These are phyloP conservation scores for Furcasterigmium furcatum DNA, from an alignment of 2,329 filamentous ascomycete genomes.

Conservation along the genomic window DNA sequence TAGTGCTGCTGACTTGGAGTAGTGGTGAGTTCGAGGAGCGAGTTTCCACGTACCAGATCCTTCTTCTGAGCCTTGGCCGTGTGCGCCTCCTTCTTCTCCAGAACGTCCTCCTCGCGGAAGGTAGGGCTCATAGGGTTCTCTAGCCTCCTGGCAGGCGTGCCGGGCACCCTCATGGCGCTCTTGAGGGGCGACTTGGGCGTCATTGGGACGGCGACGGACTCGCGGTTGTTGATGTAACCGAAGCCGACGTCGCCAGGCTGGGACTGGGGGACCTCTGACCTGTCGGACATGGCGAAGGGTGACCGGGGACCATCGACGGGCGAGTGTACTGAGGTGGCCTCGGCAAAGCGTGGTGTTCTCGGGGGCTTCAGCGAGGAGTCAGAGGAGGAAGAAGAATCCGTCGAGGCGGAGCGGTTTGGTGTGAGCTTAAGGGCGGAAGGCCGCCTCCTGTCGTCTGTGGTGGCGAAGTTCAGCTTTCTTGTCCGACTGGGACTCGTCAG, in stretches of 20 bases:
- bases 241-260: constrained; percentile 88
- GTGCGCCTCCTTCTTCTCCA: constrained; percentile 78
- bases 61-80: constrained; percentile 86
- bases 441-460: constrained; percentile 51
- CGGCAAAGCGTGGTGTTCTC: constrained; percentile 75
- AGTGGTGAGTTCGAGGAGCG: neutral
- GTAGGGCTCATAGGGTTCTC: constrained; percentile 85
- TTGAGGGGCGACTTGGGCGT: constrained; percentile 78
- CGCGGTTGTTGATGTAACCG: constrained; percentile 72
- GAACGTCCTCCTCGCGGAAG: constrained; percentile 79
- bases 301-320: constrained; percentile 59
- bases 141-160: constrained; percentile 70
- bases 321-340: constrained; percentile 76
- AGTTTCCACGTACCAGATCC: constrained; percentile 76
- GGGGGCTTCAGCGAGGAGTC: constrained; percentile 62
- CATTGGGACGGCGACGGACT: constrained; percentile 59
- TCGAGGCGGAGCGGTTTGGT: constrained; percentile 44
- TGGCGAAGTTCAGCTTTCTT: constrained; percentile 20
- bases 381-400: constrained; percentile 48
- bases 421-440: constrained; percentile 53
- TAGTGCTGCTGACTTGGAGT: constrained; percentile 11
- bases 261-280: constrained; percentile 55
- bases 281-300: constrained; percentile 56
- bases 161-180: constrained; percentile 85
- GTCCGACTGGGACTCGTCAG: neutral